Evolutionary conservation across 2,329 filamentous ascomycete species (phyloP).

Genomic region (Fusarium poae): DNA sequence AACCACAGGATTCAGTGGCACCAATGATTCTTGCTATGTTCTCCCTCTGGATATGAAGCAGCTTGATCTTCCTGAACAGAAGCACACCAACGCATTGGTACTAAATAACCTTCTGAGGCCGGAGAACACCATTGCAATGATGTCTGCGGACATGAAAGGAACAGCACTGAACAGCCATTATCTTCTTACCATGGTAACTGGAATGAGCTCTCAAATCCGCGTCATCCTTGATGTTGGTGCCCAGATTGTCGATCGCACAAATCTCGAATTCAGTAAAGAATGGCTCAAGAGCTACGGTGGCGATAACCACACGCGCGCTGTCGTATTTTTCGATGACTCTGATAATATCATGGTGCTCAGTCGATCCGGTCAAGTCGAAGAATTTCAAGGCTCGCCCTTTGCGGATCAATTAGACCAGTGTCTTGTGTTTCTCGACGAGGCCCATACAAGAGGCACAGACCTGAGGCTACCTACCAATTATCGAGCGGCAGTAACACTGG

Average conservation of each 20-base stretch:
- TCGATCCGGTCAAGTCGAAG: conserved; percentile 59
- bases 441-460: conserved; percentile 78
- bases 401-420: conserved; percentile 68
- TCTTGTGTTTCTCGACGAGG: conserved; percentile 77
- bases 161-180: not conserved
- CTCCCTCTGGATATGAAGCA: conserved; percentile 70
- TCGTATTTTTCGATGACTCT: conserved; percentile 69
- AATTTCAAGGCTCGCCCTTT: conserved; percentile 71
- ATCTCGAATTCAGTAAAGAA: conserved; percentile 63
- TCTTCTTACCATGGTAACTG: not conserved
- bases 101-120: conserved; percentile 68
- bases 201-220: not conserved
- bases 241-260: conserved; percentile 74
- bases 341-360: conserved; percentile 69
- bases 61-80: conserved; percentile 65
- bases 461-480: conserved; percentile 70
- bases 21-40: conserved; percentile 71
- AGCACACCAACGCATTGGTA: conserved; percentile 77
- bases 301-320: conserved; percentile 28
- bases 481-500: conserved; percentile 76
- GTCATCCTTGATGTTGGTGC: conserved; percentile 74
- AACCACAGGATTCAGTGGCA: conserved; percentile 77
- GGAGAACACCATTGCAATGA: conserved; percentile 59
- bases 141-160: not conserved
- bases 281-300: conserved; percentile 57